Evolutionary conservation across 108 stramenopile genomes (phyloP), one percentile per base, ranked within the genome.

Genomic region (Parietichytrium sp.): DNA sequence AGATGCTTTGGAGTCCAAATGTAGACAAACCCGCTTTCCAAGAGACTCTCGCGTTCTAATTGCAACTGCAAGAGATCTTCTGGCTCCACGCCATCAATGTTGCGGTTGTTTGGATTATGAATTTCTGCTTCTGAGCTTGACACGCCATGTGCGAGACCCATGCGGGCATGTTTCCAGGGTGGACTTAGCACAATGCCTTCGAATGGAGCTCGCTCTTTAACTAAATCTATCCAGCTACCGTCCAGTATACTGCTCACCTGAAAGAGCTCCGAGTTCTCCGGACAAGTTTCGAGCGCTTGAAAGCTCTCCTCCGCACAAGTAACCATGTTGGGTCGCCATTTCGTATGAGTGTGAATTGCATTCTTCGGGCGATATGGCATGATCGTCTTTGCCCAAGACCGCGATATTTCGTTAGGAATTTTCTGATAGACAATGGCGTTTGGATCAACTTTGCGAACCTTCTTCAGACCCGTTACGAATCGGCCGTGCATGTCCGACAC

Each of bases 171-270:
- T n/a, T 72, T 72, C 61, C 61, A 72, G 16, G 61, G 61, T n/a
- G 61, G 61, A 42, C 61, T 72, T 12, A 72, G 61, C 10, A 72
- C 61, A 25, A 72, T 72, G 13, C 61, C 61, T 25, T 72, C 61
- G 42, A 72, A 42, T 10, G 61, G 61, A 20, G 61, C 61, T 16
- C 61, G 61, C 2, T 72, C 20, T 13, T 42, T 42, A 6, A 72
- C 4, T 10, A 72, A 6, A 13, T 13, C 33, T 33, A 72, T 33
- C 36, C 36, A 42, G 42, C 45, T 42, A 0, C 38, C 20, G 20
- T 72, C 42, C 23, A 72, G 61, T 6, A 72, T 25, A 20, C 61
- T 45, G 33, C 45, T n/a, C 38, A 72, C 61, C 6, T 27, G 61
- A 0, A 45, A 33, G 42, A 45, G 61, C 42, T 72, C 45, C 6